Conservation (phyloP, 495 filamentous ascomycete species). For the Pseudotulostoma volvatum region DNA sequence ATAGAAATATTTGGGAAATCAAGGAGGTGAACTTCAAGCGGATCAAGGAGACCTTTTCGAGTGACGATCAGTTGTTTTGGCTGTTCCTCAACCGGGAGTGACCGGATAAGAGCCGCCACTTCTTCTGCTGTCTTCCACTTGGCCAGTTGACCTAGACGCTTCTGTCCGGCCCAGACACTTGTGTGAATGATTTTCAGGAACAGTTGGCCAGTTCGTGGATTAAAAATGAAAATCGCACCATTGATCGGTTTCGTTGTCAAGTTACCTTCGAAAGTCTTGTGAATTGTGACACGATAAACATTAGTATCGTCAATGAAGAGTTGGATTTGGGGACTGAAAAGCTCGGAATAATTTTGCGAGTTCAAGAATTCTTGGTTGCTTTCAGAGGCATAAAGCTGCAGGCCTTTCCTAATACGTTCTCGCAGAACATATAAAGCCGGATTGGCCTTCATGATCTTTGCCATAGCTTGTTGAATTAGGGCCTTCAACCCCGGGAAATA, state of each 20-base stretch:
- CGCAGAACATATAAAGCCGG: slow-evolving; percentile 91
- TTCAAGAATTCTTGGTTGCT: slow-evolving; percentile 99
- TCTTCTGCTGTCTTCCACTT: slow-evolving; percentile 99
- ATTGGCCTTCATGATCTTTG: slow-evolving; percentile 99
- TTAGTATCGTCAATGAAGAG: slow-evolving; percentile 99
- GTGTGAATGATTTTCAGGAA: slow-evolving; percentile 99
- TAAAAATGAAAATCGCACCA: slow-evolving; percentile 99
- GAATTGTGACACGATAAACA: slow-evolving; percentile 97
- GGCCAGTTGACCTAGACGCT: slow-evolving; percentile 93
- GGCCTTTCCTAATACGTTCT: slow-evolving; percentile 96
- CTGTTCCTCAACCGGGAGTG: slow-evolving; percentile 93
- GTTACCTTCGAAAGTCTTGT: slow-evolving; percentile 99
- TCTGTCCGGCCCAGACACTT: slow-evolving; percentile 98
- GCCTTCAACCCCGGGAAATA: slow-evolving; percentile 98
- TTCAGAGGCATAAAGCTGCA: slow-evolving; percentile 95
- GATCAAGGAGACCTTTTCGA: slow-evolving; percentile 91
- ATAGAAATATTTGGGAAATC: slow-evolving; percentile 99
- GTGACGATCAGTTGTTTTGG: slow-evolving; percentile 99
- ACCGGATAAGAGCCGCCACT: slow-evolving; percentile 94
- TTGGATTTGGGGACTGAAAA: slow-evolving; percentile 98
- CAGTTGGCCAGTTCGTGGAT: slow-evolving; percentile 88
- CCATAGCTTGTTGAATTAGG: slow-evolving; percentile 95
- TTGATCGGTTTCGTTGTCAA: slow-evolving; percentile 99
- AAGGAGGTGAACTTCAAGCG: slow-evolving; percentile 88
- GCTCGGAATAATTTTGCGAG: slow-evolving; percentile 97